phyloP scores from a whole-genome alignment of 768 basidiomycete species.

The Serendipita indica region DNA sequence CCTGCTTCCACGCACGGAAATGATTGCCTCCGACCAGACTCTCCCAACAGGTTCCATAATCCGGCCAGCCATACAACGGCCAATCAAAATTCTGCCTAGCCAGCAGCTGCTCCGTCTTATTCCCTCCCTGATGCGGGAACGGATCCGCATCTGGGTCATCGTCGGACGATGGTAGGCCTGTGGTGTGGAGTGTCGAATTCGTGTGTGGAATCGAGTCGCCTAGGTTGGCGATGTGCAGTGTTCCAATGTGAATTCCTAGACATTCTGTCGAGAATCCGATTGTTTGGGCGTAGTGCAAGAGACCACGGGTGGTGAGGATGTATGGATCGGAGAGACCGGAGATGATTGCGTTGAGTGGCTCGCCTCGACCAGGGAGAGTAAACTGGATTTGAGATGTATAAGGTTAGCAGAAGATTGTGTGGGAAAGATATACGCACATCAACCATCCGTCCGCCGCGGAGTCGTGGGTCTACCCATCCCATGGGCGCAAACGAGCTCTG shows the following conservation, averaged over 20 bases:
- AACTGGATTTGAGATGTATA: background rate
- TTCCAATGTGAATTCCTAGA: conserved; percentile 60
- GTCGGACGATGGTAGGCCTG: background rate
- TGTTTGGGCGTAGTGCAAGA: conserved; percentile 57
- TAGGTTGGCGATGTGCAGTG: conserved; percentile 62
- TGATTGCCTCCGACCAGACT: conserved; percentile 73
- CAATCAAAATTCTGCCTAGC: conserved; percentile 53
- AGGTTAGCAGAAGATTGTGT: background rate
- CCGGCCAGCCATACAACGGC: conserved; percentile 24
- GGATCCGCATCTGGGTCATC: background rate
- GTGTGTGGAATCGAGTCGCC: conserved; percentile 64
- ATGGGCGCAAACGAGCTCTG: background rate
- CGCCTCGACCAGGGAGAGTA: conserved; percentile 45
- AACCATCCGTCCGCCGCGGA: conserved; percentile 55
- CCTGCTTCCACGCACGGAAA: conserved; percentile 81
- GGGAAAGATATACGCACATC: conserved; percentile 39
- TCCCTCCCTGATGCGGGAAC: conserved; percentile 18
- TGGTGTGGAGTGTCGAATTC: background rate
- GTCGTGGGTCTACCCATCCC: conserved; percentile 51
- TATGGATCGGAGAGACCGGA: conserved; percentile 66
- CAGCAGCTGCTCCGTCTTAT: conserved; percentile 51
- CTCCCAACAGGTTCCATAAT: conserved; percentile 83
- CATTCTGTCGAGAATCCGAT: conserved; percentile 76
- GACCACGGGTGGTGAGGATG: conserved; percentile 58
- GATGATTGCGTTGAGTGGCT: conserved; percentile 75